A percentile compares a stretch with the other conserved stretches of the same genome.
Conservation (phyloP, 2,329 filamentous ascomycete species). For the Claviceps digitariae region DNA sequence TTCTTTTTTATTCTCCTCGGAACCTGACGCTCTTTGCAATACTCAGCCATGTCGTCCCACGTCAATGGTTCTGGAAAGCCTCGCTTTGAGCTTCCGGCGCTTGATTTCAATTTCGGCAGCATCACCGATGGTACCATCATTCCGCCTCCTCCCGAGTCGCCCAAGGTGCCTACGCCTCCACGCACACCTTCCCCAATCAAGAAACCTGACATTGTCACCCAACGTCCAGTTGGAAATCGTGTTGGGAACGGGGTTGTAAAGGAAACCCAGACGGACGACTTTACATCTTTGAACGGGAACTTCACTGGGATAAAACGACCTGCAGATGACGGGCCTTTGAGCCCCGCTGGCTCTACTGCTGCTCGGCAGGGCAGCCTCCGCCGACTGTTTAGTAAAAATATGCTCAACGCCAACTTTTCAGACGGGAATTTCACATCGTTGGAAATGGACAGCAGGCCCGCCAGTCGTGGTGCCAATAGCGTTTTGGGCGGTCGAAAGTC, state of each 20-base stretch:
- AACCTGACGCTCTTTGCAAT: not conserved
- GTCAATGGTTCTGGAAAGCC: constrained; percentile 15
- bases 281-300: constrained; percentile 23
- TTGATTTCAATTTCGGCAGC: constrained; percentile 44
- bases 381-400: constrained; percentile 41
- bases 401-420: constrained; percentile 39
- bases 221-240: not conserved
- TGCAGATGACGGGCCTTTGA: constrained; percentile 37
- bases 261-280: constrained; percentile 4
- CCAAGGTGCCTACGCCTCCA: constrained; percentile 34
- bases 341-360: constrained; percentile 37
- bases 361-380: constrained; percentile 43
- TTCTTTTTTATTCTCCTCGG: not conserved
- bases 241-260: not conserved
- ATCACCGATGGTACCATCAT: constrained; percentile 49
- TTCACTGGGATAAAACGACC: constrained; percentile 33
- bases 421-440: constrained; percentile 32
- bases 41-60: constrained; percentile 18
- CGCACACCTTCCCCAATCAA: constrained; percentile 18
- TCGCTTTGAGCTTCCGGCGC: constrained; percentile 43
- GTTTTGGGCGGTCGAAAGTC: constrained; percentile 38
- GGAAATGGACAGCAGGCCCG: constrained; percentile 28
- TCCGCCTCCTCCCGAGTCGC: constrained; percentile 43
- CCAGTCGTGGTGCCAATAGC: constrained; percentile 36
- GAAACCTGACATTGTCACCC: constrained; percentile 7